Evolutionary conservation across 495 filamentous ascomycete species (phyloP), one percentile per base, ranked within the genome.

Genomic region (Lepraria neglecta): DNA sequence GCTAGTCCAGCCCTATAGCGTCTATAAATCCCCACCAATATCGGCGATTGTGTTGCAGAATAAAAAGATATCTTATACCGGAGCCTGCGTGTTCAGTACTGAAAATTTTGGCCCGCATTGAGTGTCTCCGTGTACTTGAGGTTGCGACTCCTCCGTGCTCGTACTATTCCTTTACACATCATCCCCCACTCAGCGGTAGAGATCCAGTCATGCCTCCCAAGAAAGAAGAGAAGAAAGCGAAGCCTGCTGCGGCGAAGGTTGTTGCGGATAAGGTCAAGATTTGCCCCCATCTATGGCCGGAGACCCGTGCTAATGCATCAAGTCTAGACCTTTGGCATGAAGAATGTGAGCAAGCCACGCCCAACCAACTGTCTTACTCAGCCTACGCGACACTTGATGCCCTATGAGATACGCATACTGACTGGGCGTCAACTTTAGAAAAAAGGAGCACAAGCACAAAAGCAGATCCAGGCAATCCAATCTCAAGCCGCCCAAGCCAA

Each of bases 391-490:
- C 24, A 24, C 24, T 24, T 24, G 24, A 24, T 24, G 24, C 24
- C 24, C 24, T 35, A 38, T 27, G 28, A 10, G 28, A 28, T 45
- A 4, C 38, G 3, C 3, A 38, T 42, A 12, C 54, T 50, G 12
- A 63, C 11, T 14, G 38, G 31, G 1, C 9, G 17, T 14, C 6
- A 12, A 44, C 12, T 12, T 0, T 33, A 86, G 82, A 97, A 99
- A 85, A 97, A 96, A 84, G 94, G 94, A 64, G 85, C 82, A 55
- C 85, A 82, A 51, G 91, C 90, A 61, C 89, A 96, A 78, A 94
- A 86, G 70, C 82, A 88, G 62, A 97, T 99, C 62, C 87, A 87
- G 59, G 86, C 88, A 66, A 76, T 98, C 63, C 75, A 87, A 67
- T 80, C 84, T 43, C 85, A 90, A 69, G 82, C 83, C 56, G 80